Base-by-base conservation (phyloP, 202 grass and related monocot genomes). In the Setaria italica region DNA sequence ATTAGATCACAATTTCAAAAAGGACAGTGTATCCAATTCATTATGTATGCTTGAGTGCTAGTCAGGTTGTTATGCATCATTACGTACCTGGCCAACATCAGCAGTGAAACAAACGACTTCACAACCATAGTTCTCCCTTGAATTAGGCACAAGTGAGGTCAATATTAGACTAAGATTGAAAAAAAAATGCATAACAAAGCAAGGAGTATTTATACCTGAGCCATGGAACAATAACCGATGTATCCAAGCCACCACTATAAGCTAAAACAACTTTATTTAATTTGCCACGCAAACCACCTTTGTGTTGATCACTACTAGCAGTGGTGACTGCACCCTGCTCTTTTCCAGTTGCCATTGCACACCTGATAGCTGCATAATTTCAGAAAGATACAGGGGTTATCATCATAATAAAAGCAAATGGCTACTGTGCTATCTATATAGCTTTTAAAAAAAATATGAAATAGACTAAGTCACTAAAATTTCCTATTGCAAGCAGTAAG, bases 31-130 rank as follows among this genome's bases (percentile, higher is more conserved):
- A 85, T 32, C 8, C 39, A 82, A 50, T 79, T 65, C 47, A 62
- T 69, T 70, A 16, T 72, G 25, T 74, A 84, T 29, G 2, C 21
- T 78, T 49, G 63, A 82, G 42, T 35, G 15, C 42, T n/a, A 9
- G 29, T 66, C 14, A 35, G 34, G 46, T 54, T 43, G 35, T 25
- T 17, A 51, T 50, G n/a, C 58, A 41, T 14, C 32, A 62, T 39
- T 48, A 78, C 82, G 68, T 90, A 99, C 97, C 92, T 99, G 97
- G 19, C 94, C 97, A 86, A 99, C 94, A 81, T 99, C 94, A 81
- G 97, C 97, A 87, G 97, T 99, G 77, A 99, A 96, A 80, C 97
- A 99, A 4, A 99, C 90, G 9, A 99, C 97, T 86, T 99, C 94
- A 84, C 97, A 99, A 70, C 94, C 97, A 88, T 99, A 99, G 82